Conservation (phyloP, 2,329 filamentous ascomycete genomes). For the Thelonectria olida region DNA sequence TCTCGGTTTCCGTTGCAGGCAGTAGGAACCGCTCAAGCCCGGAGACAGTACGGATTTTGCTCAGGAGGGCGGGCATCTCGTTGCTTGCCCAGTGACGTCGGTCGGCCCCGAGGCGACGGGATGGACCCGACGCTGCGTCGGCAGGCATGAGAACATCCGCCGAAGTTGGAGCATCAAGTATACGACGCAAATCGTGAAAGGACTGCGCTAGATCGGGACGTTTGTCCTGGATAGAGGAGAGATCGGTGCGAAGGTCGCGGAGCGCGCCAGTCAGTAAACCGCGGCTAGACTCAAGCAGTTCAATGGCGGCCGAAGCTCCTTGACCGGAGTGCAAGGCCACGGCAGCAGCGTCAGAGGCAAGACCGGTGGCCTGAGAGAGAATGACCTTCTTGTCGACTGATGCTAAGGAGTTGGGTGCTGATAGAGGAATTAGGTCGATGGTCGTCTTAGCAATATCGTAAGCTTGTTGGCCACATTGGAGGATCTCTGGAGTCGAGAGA, state of each 20-base stretch:
- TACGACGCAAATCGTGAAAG: background rate
- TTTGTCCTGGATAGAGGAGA: background rate
- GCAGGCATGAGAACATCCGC: background rate
- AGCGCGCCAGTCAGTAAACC: background rate
- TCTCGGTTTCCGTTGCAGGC: background rate
- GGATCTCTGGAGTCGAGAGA: background rate
- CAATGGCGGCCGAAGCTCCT: background rate
- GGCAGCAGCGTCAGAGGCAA: conserved; percentile 5
- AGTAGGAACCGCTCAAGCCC: background rate
- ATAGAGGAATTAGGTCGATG: background rate
- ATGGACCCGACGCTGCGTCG: no score
- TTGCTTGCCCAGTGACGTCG: background rate
- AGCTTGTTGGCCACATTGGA: background rate
- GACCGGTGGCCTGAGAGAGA: background rate
- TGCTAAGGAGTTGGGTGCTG: background rate
- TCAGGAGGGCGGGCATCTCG: background rate
- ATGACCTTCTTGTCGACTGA: background rate
- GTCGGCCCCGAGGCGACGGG: background rate
- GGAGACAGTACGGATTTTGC: background rate
- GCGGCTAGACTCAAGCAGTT: background rate
- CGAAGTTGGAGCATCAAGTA: background rate
- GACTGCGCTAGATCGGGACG: background rate
- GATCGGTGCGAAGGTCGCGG: background rate
- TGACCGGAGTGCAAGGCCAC: background rate
- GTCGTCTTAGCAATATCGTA: background rate